Evolutionary conservation across 495 filamentous ascomycete species (phyloP), one percentile per base, ranked within the genome.

Genomic region (Penicillium crystallinum): DNA sequence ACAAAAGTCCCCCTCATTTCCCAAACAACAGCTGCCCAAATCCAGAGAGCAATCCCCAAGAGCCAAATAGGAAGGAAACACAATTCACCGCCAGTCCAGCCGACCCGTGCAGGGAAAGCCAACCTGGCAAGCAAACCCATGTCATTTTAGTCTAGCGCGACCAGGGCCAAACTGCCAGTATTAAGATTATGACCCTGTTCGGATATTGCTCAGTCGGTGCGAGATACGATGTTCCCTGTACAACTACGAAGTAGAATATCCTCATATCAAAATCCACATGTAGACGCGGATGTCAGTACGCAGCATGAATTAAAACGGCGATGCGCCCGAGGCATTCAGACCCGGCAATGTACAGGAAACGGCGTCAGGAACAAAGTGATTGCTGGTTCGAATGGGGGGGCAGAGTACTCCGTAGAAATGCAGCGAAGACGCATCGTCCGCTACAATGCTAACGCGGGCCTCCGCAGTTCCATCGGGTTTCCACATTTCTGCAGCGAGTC

Each of bases 341-440:
- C 25, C 18, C 36, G 46, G 46, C 10, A 39, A 30, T 18, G 37
- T 18, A 50, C 19, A 42, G 29, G 8, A 48, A 50, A 25, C 48
- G 19, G 38, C 38, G 35, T 19, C 33, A 42, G 38, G 29, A 34
- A 50, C 48, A 41, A 50, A 50, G 29, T 23, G 11, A 50, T 50
- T 41, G 30, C 48, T 34, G 10, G 15, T 19, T 50, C 25, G 29
- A 21, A 29, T n/a, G 6, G 31, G 22, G 19, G 22, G 15, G 48
- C 29, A 29, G 48, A 51, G 35, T 50, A n/a, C n/a, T n/a, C n/a
- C 49, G n/a, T 52, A 57, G 49, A 59, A 59, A 17, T 35, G 17
- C 30, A 21, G 17, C 43, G 34, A 58, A 54, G 56, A 47, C 23
- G 39, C 56, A 55, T 48, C 48, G 52, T 45, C 50, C 38, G 52